These are phyloP conservation scores for Clohesyomyces aquaticus DNA, from an alignment of 495 filamentous ascomycete species.

Conservation along the genomic window DNA sequence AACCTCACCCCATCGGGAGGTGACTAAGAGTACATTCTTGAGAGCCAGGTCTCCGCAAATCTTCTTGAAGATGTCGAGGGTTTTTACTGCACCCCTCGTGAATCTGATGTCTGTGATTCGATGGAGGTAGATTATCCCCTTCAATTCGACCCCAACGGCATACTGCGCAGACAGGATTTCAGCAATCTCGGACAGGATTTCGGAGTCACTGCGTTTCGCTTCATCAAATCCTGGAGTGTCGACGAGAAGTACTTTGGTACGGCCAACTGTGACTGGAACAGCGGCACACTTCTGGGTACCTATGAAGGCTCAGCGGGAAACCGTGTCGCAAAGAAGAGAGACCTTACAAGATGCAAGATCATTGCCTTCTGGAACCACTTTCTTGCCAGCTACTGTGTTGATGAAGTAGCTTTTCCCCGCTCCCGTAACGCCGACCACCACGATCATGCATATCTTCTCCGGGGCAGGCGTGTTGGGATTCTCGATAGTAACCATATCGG, in stretches of 20 bases:
- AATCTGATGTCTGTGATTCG: constrained; percentile 49
- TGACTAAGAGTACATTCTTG: constrained; percentile 47
- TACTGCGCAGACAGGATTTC: constrained; percentile 44
- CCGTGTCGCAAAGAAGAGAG: background rate
- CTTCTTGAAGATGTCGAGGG: constrained; percentile 46
- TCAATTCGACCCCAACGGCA: constrained; percentile 38
- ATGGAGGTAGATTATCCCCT: constrained; percentile 51
- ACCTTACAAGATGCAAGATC: constrained; percentile 12
- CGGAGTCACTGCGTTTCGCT: constrained; percentile 16
- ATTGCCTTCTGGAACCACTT: constrained; percentile 39
- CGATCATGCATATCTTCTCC: constrained; percentile 33
- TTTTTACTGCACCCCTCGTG: constrained; percentile 35
- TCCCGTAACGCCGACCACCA: constrained; percentile 50
- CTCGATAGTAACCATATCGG: too few relatives aligned
- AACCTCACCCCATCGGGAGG: constrained; percentile 48
- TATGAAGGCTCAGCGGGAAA: background rate
- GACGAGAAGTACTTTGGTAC: constrained; percentile 25
- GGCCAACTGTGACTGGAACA: constrained; percentile 4
- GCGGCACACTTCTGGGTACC: constrained; percentile 12
- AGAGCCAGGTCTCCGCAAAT: constrained; percentile 46
- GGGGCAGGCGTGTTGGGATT: too few relatives aligned
- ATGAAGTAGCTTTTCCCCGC: constrained; percentile 51
- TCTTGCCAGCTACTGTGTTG: constrained; percentile 39
- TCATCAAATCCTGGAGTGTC: constrained; percentile 36
- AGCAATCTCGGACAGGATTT: constrained; percentile 51